These are phyloP conservation scores for Lachancea thermotolerans DNA, from an alignment of 805 yeast genomes.

Conservation along the genomic window DNA sequence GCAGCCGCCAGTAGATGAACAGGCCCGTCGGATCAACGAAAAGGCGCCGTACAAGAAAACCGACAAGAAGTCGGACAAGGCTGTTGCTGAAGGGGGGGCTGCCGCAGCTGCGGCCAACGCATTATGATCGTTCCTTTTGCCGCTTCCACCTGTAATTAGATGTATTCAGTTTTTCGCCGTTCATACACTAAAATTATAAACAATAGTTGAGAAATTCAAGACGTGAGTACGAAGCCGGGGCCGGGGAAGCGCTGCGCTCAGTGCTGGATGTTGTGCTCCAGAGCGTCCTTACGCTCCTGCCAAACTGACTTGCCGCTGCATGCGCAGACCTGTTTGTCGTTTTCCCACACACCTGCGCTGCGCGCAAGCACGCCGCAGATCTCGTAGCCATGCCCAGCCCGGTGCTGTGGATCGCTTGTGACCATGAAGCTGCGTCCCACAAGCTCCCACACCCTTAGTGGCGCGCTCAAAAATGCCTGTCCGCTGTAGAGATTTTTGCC, in stretches of 20 bases:
- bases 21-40: constrained; percentile 10
- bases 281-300: constrained; percentile 86
- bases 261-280: constrained; percentile 26
- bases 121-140: not conserved
- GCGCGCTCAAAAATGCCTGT: constrained; percentile 40
- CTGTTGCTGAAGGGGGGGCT: constrained; percentile 3
- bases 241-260: not conserved
- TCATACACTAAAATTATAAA: too few species aligned
- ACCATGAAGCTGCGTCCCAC: constrained; percentile 58
- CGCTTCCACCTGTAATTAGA: not conserved
- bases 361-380: constrained; percentile 85
- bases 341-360: constrained; percentile 97
- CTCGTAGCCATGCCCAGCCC: constrained; percentile 31
- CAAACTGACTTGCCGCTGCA: constrained; percentile 94
- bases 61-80: not conserved
- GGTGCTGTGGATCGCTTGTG: constrained; percentile 16
- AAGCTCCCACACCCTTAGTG: constrained; percentile 46
- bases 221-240: too few species aligned
- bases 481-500: constrained; percentile 34
- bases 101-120: constrained; percentile 6
- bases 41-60: constrained; percentile 12
- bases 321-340: constrained; percentile 85
- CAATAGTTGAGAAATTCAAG: too few species aligned
- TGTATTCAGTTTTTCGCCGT: too few species aligned
- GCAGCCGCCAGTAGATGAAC: constrained; percentile 6